These are phyloP conservation scores for Austroboletus niveus DNA, from an alignment of 1,284 basidiomycete genomes.

Conservation along the genomic window DNA sequence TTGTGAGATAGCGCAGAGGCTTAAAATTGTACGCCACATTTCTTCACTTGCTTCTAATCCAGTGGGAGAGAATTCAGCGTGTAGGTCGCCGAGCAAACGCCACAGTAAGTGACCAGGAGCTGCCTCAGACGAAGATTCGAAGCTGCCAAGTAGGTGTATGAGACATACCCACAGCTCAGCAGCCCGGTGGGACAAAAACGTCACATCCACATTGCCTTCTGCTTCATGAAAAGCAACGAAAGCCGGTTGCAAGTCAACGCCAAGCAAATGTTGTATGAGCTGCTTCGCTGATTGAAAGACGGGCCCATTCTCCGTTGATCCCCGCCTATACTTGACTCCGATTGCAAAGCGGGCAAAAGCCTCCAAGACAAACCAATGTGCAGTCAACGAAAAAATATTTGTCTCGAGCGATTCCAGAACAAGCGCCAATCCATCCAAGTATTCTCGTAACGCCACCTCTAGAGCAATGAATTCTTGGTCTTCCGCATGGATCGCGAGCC, in stretches of 20 bases:
- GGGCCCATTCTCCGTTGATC: constrained; percentile 30
- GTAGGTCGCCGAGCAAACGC: constrained; percentile 39
- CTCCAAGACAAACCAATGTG: constrained; percentile 66
- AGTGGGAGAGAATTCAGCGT: constrained; percentile 33
- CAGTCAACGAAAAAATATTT: constrained; percentile 40
- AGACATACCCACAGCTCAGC: constrained; percentile 79
- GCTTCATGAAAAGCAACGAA: constrained; percentile 41
- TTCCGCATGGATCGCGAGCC: constrained; percentile 36
- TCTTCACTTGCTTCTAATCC: constrained; percentile 62
- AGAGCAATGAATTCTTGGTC: constrained; percentile 36
- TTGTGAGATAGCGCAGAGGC: constrained; percentile 75
- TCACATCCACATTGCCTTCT: constrained; percentile 36
- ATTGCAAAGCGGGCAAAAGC: constrained; percentile 42
- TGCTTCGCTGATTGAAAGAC: constrained; percentile 24
- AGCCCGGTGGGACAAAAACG: constrained; percentile 35
- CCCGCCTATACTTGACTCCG: constrained; percentile 24
- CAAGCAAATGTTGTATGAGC: constrained; percentile 53
- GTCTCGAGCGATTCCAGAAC: constrained; percentile 38
- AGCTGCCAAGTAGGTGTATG: constrained; percentile 51
- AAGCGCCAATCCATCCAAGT: constrained; percentile 40
- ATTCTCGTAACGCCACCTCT: constrained; percentile 35
- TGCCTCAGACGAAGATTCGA: constrained; percentile 13
- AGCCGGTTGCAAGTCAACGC: constrained; percentile 50
- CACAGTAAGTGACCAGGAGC: constrained; percentile 43
- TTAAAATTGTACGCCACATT: constrained; percentile 73